Evolutionary conservation across 352 stramenopile species (phyloP).

Genomic region (Phytopythium ostracodes): DNA sequence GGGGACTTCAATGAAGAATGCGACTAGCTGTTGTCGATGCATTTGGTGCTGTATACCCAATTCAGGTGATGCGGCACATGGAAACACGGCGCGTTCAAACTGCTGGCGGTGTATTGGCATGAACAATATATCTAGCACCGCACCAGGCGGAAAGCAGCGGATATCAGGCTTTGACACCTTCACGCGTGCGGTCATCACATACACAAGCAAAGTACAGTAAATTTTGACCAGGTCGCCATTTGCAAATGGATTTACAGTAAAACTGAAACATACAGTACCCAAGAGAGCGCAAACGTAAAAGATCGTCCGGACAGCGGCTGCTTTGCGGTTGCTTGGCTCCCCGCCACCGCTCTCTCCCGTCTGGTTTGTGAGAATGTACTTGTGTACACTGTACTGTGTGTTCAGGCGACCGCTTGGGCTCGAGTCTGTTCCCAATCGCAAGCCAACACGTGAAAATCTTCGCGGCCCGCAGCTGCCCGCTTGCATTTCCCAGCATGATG

Average conservation of each 20-base stretch:
- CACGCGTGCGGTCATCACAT: neutral
- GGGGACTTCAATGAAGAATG: neutral
- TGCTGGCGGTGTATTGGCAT: neutral
- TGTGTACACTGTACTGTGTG: too few relatives aligned
- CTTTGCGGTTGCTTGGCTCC: constrained; percentile 1
- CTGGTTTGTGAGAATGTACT: constrained; percentile 1
- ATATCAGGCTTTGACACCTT: neutral
- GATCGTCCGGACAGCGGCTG: neutral
- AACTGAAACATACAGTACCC: neutral
- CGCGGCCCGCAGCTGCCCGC: neutral
- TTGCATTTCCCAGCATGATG: neutral
- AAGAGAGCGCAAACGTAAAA: neutral
- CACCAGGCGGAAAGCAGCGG: neutral
- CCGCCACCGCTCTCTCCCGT: constrained; percentile 1
- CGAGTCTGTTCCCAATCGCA: neutral
- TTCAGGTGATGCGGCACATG: neutral
- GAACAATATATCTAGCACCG: neutral
- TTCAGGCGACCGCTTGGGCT: neutral
- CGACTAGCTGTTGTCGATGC: too few relatives aligned
- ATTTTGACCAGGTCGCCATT: neutral
- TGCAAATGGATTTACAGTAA: neutral
- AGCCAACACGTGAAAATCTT: neutral
- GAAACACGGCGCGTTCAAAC: neutral
- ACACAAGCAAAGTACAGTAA: neutral
- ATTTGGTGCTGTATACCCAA: too few relatives aligned